phyloP scores from a whole-genome alignment of 371 early-diverging fungal genomes.

The Mortierella sp. region DNA sequence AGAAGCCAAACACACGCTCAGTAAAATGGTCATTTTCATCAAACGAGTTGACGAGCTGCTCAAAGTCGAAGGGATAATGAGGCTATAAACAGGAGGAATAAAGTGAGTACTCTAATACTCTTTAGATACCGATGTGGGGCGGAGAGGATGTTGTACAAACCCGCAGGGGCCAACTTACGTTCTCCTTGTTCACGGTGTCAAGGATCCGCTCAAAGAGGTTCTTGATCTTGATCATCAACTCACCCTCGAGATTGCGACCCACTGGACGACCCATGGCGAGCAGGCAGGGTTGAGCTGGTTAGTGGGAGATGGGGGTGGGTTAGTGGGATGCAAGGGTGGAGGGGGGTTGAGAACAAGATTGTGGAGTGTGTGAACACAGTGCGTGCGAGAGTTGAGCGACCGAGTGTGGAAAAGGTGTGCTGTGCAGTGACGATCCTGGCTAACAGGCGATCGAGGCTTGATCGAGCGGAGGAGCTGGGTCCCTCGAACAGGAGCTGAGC shows the following conservation, averaged over 20 bases:
- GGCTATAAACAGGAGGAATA: no score
- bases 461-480: no score
- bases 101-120: no score
- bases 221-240: slow-evolving; percentile 50
- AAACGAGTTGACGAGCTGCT: slow-evolving; percentile 48
- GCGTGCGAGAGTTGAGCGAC: no score
- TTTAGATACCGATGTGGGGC: no score
- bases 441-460: no score
- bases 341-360: background rate
- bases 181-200: slow-evolving; percentile 47
- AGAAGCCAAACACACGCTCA: slow-evolving; percentile 40
- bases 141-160: no score
- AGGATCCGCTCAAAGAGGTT: slow-evolving; percentile 41
- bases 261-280: slow-evolving; percentile 42
- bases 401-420: no score
- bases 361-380: no score
- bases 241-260: slow-evolving; percentile 49
- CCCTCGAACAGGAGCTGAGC: no score
- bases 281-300: background rate
- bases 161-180: no score
- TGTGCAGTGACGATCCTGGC: no score
- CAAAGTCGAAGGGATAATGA: slow-evolving; percentile 40
- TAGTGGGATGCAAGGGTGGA: background rate
- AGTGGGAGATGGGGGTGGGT: background rate
- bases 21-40: slow-evolving; percentile 48